Evolutionary conservation across 2,329 filamentous ascomycete genomes (phyloP), one percentile per base, ranked within the genome.

Genomic region (Colletotrichum chlorophyti): DNA sequence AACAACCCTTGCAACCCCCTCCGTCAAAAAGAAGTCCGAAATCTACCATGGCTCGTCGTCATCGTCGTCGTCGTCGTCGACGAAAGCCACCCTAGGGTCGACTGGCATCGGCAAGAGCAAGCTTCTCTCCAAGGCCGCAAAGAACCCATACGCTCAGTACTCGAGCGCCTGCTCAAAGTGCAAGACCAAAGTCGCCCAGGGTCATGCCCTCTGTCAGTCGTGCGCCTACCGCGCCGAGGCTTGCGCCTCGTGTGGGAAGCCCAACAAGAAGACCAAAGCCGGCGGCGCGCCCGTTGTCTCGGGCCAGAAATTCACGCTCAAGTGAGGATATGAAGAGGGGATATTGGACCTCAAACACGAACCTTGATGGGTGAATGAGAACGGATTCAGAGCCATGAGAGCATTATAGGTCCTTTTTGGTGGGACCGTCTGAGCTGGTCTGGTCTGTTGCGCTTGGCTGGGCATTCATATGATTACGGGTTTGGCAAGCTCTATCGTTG

Each of bases 71-170:
- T 69, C 72, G 61, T 59, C 70, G 15, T 43, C 57, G 21, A 74
- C 75, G 60, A 79, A 76, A 53, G 74, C 82, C 32, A 88, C 84
- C 2, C 64, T 86, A 29, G 84, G 84, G 5, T 79, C 80, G 58
- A 83, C 78, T 11, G 84, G 85, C 29, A 74, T 88, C 54, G 79
- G 81, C 59, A 88, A 88, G 84, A 88, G 82, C 72, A 89, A 89
- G 70, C 76, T 88, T 5, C 73, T 88, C 27, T 88, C 84, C 55
- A 83, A 86, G 64, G 79, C 81, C 42, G 86, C 86, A 27, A 86
- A 87, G 72, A 88, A 89, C 62, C 86, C 86, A 0, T 89, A 87
- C 64, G 85, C 85, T 3, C 79, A 84, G 51, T 88, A 88, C 68
- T 79, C 85, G 9, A 85, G 83, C 65, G 80, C 82, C 0, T 89